Conservation (phyloP, 768 basidiomycete species). For the Tricholoma flavovirens region DNA sequence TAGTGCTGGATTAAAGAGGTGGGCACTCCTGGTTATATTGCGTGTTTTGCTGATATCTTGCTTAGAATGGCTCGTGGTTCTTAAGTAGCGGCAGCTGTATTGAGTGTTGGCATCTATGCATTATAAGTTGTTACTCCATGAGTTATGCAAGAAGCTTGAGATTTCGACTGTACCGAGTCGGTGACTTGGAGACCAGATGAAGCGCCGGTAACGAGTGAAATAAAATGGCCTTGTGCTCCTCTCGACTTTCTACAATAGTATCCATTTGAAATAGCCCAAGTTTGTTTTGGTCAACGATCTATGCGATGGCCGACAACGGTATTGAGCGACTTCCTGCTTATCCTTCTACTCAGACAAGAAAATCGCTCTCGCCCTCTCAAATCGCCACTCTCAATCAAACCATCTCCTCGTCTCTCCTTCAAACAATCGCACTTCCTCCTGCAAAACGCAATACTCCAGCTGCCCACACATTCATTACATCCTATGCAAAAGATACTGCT, state of each 20-base stretch:
- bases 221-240: too few relatives aligned
- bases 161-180: too few relatives aligned
- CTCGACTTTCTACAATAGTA: too few relatives aligned
- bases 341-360: conserved; percentile 45
- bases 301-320: background rate
- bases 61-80: background rate
- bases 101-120: background rate
- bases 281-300: too few relatives aligned
- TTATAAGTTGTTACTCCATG: too few relatives aligned
- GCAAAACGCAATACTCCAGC: conserved; percentile 40
- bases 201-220: too few relatives aligned
- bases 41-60: background rate
- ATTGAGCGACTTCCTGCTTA: conserved; percentile 35
- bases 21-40: background rate
- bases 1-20: conserved; percentile 35
- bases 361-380: conserved; percentile 47
- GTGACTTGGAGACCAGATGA: too few relatives aligned
- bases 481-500: conserved; percentile 55
- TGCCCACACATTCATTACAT: conserved; percentile 44
- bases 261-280: too few relatives aligned
- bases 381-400: conserved; percentile 40
- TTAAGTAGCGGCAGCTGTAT: background rate
- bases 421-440: conserved; percentile 43
- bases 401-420: conserved; percentile 42
- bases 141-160: too few relatives aligned